Percentiles rank a stretch among this genome's conserved stretches.
These are phyloP conservation scores for Halophytophthora polymorphica DNA, from an alignment of 352 stramenopile species.

Conservation along the genomic window DNA sequence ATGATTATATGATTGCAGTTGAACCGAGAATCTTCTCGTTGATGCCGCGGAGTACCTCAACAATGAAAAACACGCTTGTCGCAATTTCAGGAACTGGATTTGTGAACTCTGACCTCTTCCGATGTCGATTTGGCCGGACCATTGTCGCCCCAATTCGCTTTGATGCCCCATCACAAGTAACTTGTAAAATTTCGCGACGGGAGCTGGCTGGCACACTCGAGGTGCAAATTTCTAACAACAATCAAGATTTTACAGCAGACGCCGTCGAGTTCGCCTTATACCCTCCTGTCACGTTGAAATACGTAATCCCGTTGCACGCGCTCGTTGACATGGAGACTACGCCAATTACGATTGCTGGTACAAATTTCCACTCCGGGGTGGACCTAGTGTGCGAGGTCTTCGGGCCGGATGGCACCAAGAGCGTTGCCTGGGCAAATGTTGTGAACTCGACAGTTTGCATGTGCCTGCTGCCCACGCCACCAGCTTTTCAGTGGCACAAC, in stretches of 20 bases:
- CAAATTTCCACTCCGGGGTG: slow-evolving; percentile 20
- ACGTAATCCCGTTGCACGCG: slow-evolving; percentile 13
- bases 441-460: slow-evolving; percentile 3
- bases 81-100: slow-evolving; percentile 25
- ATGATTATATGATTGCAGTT: slow-evolving; percentile 13
- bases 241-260: slow-evolving; percentile 36
- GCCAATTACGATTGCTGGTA: slow-evolving; percentile 18
- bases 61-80: slow-evolving; percentile 8
- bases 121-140: slow-evolving; percentile 20
- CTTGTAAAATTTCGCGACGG: slow-evolving; percentile 21
- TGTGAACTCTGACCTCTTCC: slow-evolving; percentile 21
- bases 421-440: not conserved
- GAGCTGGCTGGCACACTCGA: slow-evolving; percentile 14
- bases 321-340: slow-evolving; percentile 13
- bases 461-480: slow-evolving; percentile 16
- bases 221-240: slow-evolving; percentile 34
- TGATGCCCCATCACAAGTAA: slow-evolving; percentile 14
- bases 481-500: slow-evolving; percentile 5
- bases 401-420: not conserved
- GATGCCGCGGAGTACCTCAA: slow-evolving; percentile 17
- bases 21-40: slow-evolving; percentile 22
- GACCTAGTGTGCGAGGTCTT: slow-evolving; percentile 24
- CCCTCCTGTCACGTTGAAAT: slow-evolving; percentile 17
- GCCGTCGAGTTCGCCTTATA: slow-evolving; percentile 10
- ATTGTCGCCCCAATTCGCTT: slow-evolving; percentile 10